Evolutionary conservation across 768 basidiomycete genomes (phyloP), one percentile per base, ranked within the genome.

Genomic region (Pleurotus sapidus): DNA sequence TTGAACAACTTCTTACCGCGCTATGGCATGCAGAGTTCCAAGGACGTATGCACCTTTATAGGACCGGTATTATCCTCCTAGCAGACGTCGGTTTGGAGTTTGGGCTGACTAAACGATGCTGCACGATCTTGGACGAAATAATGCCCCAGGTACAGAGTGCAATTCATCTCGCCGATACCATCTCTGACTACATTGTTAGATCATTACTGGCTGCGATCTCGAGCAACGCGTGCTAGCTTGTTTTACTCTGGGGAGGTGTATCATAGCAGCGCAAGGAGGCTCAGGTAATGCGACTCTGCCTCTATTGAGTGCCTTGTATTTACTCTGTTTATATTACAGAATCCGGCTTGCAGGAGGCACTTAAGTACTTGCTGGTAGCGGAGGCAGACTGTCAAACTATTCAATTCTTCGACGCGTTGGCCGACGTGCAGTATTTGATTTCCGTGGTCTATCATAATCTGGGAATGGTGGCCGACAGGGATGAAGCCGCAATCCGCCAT

Each of bases 11-110:
- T 23, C 72, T 95, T 24, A 84, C 79, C 57, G 82, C 87, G 1
- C 68, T 93, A 38, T 93, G 91, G 89, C 79, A 88, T 58, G 83
- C 91, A 0, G 91, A 94, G 68, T 91, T 90, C 65, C 81, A 90
- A 55, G 82, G 84, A 54, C 82, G 86, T 56, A 81, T 85, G 64
- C 77, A 78, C 14, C 67, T 84, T 20, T 90, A 93, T 64, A 79
- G 92, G 56, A 82, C 84, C 3, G 86, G 83, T 0, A 77, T 89
- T 30, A 78, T 89, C 58, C 67, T 93, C 30, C 79, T 94, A 17
- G 92, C 93, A 1, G 93, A 95, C 63, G 71, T 91, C 59, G 84
- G 85, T 6, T 71, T 93, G 17, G 89, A 93, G 63, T 88, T 89
- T 65, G 87, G 86, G 14, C 84, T 93, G 81, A 80, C 87, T 12